Evolutionary conservation across 2,329 filamentous ascomycete genomes (phyloP), one percentile per base, ranked within the genome.

Genomic region (Penicillium sp.): DNA sequence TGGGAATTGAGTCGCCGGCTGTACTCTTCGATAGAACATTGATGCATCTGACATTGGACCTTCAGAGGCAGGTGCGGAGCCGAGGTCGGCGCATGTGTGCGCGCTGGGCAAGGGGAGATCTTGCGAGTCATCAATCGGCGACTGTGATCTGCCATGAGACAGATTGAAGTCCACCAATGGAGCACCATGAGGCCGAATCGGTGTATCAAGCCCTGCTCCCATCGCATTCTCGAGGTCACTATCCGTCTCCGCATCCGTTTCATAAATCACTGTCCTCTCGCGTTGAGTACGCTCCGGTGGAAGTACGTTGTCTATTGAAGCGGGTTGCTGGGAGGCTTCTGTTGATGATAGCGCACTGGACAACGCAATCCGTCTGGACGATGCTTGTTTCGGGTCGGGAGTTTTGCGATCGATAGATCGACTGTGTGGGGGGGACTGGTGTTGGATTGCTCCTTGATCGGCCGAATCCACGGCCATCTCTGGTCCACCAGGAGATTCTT

Each of bases 201-300:
- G 60, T 28, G 62, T 60, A 20, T 57, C 58, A 34, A 65, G 54
- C 38, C 43, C 48, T 48, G 63, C 57, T 3, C 67, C 58, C 15
- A 56, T 22, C 7, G 65, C 65, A 41, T 72, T 63, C n/a, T 72
- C 63, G 15, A 64, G 56, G 8, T 75, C 74, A 31, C 71, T 69
- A 14, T 78, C 73, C 12, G 72, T 68, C n/a, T 78, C 76, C 1
- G 69, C 75, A 62, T 78, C 77, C 2, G 77, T 79, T 54, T 78
- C 77, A 63, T 78, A 78, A 14, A 79, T 63, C n/a, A 79, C 70
- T 1, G 68, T 74, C 51, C 69, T 70, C 39, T 71, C 67, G 14
- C 62, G 66, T 38, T 63, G 63, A 6, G 56, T 56, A 3, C 51
- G 52, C 25, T 52, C 49, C 2, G 34, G 25, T 17, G 17, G 28